These are phyloP conservation scores for Coniella lustricola DNA, from an alignment of 2,329 filamentous ascomycete genomes.

Conservation along the genomic window DNA sequence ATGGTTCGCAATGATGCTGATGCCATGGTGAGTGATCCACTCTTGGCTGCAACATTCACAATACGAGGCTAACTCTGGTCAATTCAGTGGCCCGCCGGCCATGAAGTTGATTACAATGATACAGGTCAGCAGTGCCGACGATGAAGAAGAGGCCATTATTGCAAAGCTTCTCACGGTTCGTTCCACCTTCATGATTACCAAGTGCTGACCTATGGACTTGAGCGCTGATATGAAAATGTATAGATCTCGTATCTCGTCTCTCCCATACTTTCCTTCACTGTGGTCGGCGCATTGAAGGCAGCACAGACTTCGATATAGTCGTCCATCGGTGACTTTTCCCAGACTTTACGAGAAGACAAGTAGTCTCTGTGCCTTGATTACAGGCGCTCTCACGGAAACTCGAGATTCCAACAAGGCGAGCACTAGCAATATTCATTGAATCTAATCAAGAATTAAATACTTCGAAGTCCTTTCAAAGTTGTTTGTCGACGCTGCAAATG, in stretches of 20 bases:
- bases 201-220: too few species aligned
- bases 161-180: constrained; percentile 35
- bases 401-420: too few species aligned
- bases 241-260: constrained; percentile 12
- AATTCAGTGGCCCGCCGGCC: constrained; percentile 35
- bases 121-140: constrained; percentile 33
- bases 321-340: neutral
- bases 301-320: constrained; percentile 1
- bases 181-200: too few species aligned
- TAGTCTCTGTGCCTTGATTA: too few species aligned
- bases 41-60: neutral
- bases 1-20: constrained; percentile 52
- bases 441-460: too few species aligned
- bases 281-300: constrained; percentile 9
- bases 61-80: too few species aligned
- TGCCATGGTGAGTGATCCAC: constrained; percentile 26
- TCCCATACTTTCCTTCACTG: constrained; percentile 9
- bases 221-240: too few species aligned
- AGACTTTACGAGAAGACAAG: too few species aligned
- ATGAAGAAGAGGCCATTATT: constrained; percentile 35
- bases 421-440: too few species aligned
- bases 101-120: constrained; percentile 41
- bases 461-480: too few species aligned
- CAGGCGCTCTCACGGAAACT: too few species aligned
- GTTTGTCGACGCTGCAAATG: too few species aligned